phyloP scores from a whole-genome alignment of 495 filamentous ascomycete species.

The Penicillium cataractarum region DNA sequence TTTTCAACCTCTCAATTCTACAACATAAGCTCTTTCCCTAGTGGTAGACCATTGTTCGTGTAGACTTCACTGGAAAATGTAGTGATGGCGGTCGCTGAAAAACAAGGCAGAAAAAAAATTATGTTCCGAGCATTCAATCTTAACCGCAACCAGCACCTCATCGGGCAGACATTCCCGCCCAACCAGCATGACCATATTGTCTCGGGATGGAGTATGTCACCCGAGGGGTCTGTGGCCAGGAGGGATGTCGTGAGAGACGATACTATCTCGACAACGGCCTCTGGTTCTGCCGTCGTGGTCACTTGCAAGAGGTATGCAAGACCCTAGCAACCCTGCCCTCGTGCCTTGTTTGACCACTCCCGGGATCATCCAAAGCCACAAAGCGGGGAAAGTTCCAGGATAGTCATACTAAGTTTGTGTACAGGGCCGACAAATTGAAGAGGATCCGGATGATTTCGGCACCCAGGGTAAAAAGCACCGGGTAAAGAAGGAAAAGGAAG shows the following conservation, averaged over 20 bases:
- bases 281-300: slow-evolving; percentile 68
- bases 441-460: slow-evolving; percentile 77
- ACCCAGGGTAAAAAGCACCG: slow-evolving; percentile 62
- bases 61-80: background rate
- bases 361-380: slow-evolving; percentile 5
- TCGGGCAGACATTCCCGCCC: slow-evolving; percentile 16
- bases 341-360: slow-evolving; percentile 2
- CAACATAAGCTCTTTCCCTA: background rate
- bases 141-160: slow-evolving; percentile 8
- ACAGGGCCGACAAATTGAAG: slow-evolving; percentile 59
- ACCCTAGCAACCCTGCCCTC: background rate
- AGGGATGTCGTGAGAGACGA: slow-evolving; percentile 63
- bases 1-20: background rate
- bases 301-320: slow-evolving; percentile 59
- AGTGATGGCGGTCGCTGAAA: slow-evolving; percentile 16
- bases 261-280: slow-evolving; percentile 68
- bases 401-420: background rate
- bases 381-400: slow-evolving; percentile 1
- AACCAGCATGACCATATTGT: slow-evolving; percentile 42
- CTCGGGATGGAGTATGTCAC: slow-evolving; percentile 58
- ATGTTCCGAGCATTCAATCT: slow-evolving; percentile 6
- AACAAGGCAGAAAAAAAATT: slow-evolving; percentile 16
- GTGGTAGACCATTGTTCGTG: background rate
- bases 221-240: slow-evolving; percentile 62
- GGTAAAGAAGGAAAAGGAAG: slow-evolving; percentile 55